Base-by-base conservation (phyloP, 805 yeast genomes). In the Kodamaea kakaduensis region DNA sequence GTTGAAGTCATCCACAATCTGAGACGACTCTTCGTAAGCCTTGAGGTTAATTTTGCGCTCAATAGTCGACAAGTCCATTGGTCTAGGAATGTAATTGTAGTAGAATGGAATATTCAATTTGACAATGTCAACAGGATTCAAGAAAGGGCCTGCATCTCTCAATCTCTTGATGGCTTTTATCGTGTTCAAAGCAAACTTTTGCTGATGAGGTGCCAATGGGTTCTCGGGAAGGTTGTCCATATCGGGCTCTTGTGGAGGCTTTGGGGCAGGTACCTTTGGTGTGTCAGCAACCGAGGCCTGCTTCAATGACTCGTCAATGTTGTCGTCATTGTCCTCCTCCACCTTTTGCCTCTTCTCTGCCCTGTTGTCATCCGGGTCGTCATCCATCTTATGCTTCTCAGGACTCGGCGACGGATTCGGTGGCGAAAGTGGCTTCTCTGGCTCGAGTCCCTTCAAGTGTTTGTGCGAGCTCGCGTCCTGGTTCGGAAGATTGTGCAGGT, bases 31-130 rank as follows among this genome's bases (percentile, higher is more conserved):
- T 44, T 73, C 82, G 59, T 89, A 93, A 2, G 86, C 89, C 51
- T 78, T 77, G 6, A 59, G 76, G 25, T 55, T 68, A 25, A 89
- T 62, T 59, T 89, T 90, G 49, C 74, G 76, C 60, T 93, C 98
- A 45, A 93, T 84, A 1, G 97, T 87, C 3, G 89, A 75, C 21
- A 93, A 67, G 58, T 90, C 97, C 97, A 93, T 93, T 25, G 98
- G 98, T 50, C 81, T 70, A 45, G 75, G 71, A 50, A 93, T 78
- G 51, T 76, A 78, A 50, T 87, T 88, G 58, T 81, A 86, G 58
- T 93, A 93, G 44, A 84, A 78, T 3, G 98, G 98, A 37, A 93
- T 84, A 51, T 89, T 87, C 42, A 87, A 75, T 54, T 85, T 87
- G 32, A 83, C 81, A 3, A 76, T 84, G 57, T 93, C 97, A 14